Conservation (phyloP, 176 grass and related monocot genomes). For the Saccharum officinarum region DNA sequence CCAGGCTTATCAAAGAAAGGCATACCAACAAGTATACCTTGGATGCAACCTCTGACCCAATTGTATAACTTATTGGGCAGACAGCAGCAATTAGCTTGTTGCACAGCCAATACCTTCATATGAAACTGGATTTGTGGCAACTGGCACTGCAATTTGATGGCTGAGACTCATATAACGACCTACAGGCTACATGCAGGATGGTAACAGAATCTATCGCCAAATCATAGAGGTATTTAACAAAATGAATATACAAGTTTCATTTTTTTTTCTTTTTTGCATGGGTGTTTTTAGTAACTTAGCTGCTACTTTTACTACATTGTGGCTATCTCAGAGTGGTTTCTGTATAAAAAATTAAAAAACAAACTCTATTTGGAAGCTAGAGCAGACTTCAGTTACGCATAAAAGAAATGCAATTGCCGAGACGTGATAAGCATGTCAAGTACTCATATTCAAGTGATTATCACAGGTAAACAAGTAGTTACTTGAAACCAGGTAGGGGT, state of each 20-base stretch:
- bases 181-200: not conserved
- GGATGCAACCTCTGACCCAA: not conserved
- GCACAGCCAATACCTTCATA: not conserved
- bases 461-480: not conserved
- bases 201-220: not conserved
- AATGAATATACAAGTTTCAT: not conserved
- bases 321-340: not conserved
- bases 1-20: not conserved
- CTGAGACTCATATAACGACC: not conserved
- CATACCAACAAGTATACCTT: not conserved
- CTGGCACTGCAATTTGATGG: not conserved
- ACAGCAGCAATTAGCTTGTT: not conserved
- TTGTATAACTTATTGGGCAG: not conserved
- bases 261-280: not conserved
- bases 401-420: not conserved
- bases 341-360: not conserved
- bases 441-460: not conserved
- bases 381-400: not conserved
- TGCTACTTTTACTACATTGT: not conserved
- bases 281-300: not conserved
- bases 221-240: not conserved
- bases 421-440: not conserved
- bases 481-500: not conserved
- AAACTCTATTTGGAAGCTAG: not conserved
- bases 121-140: not conserved